phyloP scores from a whole-genome alignment of 257 asterid species.

The Hygrophila difformis region DNA sequence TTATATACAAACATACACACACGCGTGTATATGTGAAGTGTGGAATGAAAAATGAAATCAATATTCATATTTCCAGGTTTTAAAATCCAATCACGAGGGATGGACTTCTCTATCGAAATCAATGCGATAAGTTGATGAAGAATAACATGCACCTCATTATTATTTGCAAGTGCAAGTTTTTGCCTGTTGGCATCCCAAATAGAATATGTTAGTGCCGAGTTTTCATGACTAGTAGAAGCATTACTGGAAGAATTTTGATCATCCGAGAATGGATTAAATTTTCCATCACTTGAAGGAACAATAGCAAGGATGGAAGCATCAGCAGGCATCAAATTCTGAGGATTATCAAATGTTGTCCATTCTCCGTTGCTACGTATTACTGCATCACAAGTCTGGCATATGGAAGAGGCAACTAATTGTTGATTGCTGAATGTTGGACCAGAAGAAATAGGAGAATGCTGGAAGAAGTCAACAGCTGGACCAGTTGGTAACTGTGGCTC shows the following conservation, averaged over 20 bases:
- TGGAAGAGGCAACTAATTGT: slow-evolving; percentile 28
- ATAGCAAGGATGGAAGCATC: slow-evolving; percentile 25
- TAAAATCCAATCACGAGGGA: slow-evolving; percentile 1
- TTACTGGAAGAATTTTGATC: slow-evolving; percentile 30
- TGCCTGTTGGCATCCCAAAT: slow-evolving; percentile 23
- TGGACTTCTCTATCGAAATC: not conserved
- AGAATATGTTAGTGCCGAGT: slow-evolving; percentile 21
- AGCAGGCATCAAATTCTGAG: slow-evolving; percentile 28
- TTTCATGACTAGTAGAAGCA: slow-evolving; percentile 21
- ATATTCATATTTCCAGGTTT: not conserved
- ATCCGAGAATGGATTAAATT: slow-evolving; percentile 30
- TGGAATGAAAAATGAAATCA: no score
- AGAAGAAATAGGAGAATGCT: slow-evolving; percentile 31
- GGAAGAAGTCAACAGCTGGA: slow-evolving; percentile 32
- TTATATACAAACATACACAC: no score
- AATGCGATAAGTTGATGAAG: slow-evolving; percentile 10
- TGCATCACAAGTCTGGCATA: slow-evolving; percentile 17
- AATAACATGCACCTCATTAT: slow-evolving; percentile 33
- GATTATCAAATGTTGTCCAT: slow-evolving; percentile 44
- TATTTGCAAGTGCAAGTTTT: slow-evolving; percentile 23
- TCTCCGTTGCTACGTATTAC: slow-evolving; percentile 24
- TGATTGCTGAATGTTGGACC: slow-evolving; percentile 29
- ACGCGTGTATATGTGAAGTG: no score
- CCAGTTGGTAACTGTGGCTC: slow-evolving; percentile 30
- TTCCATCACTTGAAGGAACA: slow-evolving; percentile 35